A percentile compares a stretch with the other conserved stretches of the same genome.
phyloP scores from a whole-genome alignment of 441 rosid genomes.

The Jatropha podagrica region DNA sequence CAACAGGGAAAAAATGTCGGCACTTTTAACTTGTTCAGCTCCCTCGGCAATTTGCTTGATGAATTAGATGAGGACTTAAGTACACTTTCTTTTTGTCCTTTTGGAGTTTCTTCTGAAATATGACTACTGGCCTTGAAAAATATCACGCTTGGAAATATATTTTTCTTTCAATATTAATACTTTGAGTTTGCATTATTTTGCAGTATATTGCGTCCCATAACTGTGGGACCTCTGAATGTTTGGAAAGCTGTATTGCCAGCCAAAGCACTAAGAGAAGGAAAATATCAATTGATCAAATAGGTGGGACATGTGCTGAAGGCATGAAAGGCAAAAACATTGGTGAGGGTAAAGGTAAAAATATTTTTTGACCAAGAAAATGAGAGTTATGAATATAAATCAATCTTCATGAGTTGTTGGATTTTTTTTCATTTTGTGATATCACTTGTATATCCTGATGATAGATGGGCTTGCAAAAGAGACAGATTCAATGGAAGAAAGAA shows the following conservation, averaged over 20 bases:
- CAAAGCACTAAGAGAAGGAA: conserved; percentile 60
- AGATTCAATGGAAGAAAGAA: conserved; percentile 27
- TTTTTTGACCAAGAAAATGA: conserved; percentile 23
- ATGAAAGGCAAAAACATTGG: conserved; percentile 20
- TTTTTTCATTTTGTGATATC: neutral
- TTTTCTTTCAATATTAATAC: neutral
- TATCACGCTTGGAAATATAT: neutral
- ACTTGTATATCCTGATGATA: conserved; percentile 25
- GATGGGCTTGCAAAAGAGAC: conserved; percentile 30
- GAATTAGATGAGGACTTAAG: neutral
- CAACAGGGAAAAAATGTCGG: neutral
- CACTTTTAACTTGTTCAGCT: neutral
- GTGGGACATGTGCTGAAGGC: conserved; percentile 18
- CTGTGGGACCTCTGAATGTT: conserved; percentile 27
- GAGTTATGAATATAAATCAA: neutral
- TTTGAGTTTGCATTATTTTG: conserved; percentile 20
- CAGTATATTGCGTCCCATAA: conserved; percentile 41
- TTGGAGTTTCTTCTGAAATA: neutral
- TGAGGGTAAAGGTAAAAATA: conserved; percentile 39
- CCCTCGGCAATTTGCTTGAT: neutral
- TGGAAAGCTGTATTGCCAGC: conserved; percentile 30
- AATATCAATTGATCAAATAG: conserved; percentile 38
- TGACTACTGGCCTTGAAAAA: neutral
- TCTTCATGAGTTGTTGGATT: conserved; percentile 3
- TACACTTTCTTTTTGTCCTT: neutral